These are phyloP conservation scores for Erodium texanum DNA, from an alignment of 441 rosid genomes.

Conservation along the genomic window DNA sequence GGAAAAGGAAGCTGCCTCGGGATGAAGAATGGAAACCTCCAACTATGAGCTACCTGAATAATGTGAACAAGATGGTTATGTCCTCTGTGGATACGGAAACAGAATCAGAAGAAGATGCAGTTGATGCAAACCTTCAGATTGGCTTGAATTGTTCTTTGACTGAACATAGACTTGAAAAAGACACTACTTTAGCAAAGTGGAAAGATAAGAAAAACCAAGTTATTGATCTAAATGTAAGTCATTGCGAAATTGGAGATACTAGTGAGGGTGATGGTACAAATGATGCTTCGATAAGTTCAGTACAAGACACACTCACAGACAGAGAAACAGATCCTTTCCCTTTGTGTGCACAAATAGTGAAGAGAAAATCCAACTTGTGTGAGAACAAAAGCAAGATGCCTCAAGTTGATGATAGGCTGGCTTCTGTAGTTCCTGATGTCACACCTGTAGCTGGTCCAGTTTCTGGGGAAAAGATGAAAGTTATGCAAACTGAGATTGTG, in stretches of 20 bases:
- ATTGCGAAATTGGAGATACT: conserved; percentile 25
- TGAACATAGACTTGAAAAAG: conserved; percentile 34
- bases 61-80: conserved; percentile 29
- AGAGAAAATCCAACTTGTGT: conserved; percentile 29
- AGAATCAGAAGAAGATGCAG: conserved; percentile 3
- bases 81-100: conserved; percentile 28
- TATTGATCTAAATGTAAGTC: conserved; percentile 32
- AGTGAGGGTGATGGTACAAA: conserved; percentile 18
- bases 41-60: conserved; percentile 30
- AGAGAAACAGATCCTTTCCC: conserved; percentile 33
- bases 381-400: conserved; percentile 40
- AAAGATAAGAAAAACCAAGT: conserved; percentile 35
- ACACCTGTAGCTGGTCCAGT: conserved; percentile 27
- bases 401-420: conserved; percentile 26
- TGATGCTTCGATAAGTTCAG: conserved; percentile 22
- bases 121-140: conserved; percentile 21
- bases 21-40: conserved; percentile 34
- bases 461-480: conserved; percentile 25
- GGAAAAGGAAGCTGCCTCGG: conserved; percentile 47
- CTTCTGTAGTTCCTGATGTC: conserved; percentile 27
- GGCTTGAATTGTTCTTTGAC: conserved; percentile 11
- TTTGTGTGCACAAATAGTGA: conserved; percentile 30
- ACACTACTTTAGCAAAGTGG: conserved; percentile 35
- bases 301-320: conserved; percentile 22
- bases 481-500: conserved; percentile 20